Percentiles rank a stretch among this genome's conserved stretches.
Conservation (phyloP, 129 eudicot species). For the Tagetes patula region DNA sequence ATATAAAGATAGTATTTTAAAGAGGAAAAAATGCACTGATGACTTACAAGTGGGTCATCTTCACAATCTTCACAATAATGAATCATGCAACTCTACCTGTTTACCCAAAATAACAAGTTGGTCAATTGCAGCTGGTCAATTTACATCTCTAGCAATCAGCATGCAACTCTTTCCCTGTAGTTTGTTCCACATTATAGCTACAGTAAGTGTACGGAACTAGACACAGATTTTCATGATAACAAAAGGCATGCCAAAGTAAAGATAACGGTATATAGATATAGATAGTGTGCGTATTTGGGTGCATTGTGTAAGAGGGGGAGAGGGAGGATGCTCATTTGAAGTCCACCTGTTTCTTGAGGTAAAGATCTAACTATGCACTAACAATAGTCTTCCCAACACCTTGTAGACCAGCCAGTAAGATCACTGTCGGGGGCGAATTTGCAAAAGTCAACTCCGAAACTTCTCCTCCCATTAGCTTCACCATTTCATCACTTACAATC, state of each 20-base stretch:
- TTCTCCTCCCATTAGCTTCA: conserved; percentile 95
- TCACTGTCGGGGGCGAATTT: conserved; percentile 80
- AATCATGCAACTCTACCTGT: conserved; percentile 50
- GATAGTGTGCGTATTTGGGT: not conserved
- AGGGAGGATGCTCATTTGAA: not conserved
- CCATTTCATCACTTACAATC: conserved; percentile 91
- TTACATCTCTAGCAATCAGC: conserved; percentile 98
- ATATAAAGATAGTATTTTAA: too few species aligned
- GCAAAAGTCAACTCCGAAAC: conserved; percentile 82
- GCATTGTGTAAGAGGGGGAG: not conserved
- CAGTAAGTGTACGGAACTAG: conserved; percentile 21
- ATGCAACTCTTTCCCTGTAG: conserved; percentile 94
- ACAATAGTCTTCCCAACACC: conserved; percentile 99
- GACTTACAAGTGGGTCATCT: too few species aligned
- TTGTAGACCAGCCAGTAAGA: conserved; percentile 92
- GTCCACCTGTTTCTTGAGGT: conserved; percentile 84
- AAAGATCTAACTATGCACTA: conserved; percentile 81
- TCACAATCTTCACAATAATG: too few species aligned
- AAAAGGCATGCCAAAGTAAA: not conserved
- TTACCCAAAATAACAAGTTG: conserved; percentile 90
- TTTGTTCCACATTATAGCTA: conserved; percentile 16
- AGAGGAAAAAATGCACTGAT: too few species aligned
- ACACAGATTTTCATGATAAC: conserved; percentile 3
- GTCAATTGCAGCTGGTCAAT: conserved; percentile 98
- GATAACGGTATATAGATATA: not conserved